Base-by-base conservation (phyloP, 352 stramenopile species). In the Phytophthora meadii region DNA sequence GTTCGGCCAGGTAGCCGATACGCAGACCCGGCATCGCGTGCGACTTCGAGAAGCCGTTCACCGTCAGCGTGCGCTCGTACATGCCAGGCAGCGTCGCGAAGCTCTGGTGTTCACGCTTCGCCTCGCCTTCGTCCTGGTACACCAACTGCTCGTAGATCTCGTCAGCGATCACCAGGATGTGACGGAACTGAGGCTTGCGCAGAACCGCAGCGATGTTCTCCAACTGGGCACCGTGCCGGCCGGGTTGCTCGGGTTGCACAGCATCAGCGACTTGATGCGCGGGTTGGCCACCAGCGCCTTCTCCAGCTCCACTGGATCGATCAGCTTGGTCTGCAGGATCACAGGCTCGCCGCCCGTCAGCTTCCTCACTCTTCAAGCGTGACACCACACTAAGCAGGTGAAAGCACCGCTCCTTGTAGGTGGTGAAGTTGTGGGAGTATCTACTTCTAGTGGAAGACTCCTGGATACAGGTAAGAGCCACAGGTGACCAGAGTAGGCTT, bases 31-130 rank as follows among this genome's bases (percentile, higher is more conserved):
- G 98, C 97, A 99, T 99, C 32, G 96, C 96, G 69, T 98, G 92
- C 28, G 89, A 93, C 83, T 99, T 99, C 51, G 90, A 98, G 63
- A 99, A 99, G 2, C 97, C 97, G 69, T 99, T 99, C 24, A 99
- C 74, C 17, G 96, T 90, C 34, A 98, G 77, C 41, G 95, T 99
- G 19, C 95, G 81, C 44, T 92, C 68, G 67, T 92, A 97, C 89
- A 99, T 97, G 44, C 67, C 82, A 1, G 83, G 82, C 17, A 93
- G 65, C 15, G 74, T 75, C 17, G 84, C 86, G 45, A 96, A 94
- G 60, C 79, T 92, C 55, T 85, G 58, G 71, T 94, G 87, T 40
- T 64, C 61, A 27, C 80, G 81, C 37, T 74, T 87, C 55, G 64
- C 77, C 61, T 65, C 76, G 65, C 61, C 74, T 54, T 89, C 82